Evolutionary conservation across 73 alveolate genomes (phyloP).

Genomic region (Paramecium sonneborni): DNA sequence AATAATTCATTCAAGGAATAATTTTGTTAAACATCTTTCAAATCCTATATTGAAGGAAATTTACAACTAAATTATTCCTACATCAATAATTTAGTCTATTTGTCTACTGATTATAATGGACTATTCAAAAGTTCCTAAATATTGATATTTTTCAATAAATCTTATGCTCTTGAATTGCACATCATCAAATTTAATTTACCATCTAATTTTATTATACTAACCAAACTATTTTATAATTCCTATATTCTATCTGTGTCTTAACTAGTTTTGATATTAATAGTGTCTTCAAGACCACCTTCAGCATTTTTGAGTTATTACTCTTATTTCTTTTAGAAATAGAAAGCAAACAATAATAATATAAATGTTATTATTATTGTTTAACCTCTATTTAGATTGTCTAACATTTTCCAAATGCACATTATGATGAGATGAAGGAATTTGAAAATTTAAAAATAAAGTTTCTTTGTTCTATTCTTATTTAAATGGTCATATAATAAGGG

Average conservation of each 20-base stretch:
- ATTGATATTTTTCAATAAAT: not conserved
- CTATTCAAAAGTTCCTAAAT: not conserved
- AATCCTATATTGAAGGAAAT: not conserved
- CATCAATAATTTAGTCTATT: not conserved
- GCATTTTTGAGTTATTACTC: not conserved
- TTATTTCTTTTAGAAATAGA: not conserved
- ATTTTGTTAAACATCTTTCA: not conserved
- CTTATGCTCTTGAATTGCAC: not conserved
- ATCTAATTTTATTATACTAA: not conserved
- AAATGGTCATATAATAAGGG: not conserved
- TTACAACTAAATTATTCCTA: not conserved
- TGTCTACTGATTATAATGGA: not conserved
- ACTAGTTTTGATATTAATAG: not conserved
- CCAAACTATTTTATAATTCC: not conserved
- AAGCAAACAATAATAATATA: not conserved
- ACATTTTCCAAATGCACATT: not conserved
- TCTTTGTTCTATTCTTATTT: not conserved
- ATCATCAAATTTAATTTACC: not conserved
- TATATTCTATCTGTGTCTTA: not conserved
- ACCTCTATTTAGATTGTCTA: not conserved
- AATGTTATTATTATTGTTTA: constrained; percentile 24
- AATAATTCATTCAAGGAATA: not conserved
- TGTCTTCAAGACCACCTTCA: not conserved
- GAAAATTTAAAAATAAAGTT: not conserved
- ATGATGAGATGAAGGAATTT: not conserved